Percentiles rank a stretch among this genome's conserved stretches.
phyloP scores from a whole-genome alignment of 139 green algal genomes.

The Mychonastes homosphaera region DNA sequence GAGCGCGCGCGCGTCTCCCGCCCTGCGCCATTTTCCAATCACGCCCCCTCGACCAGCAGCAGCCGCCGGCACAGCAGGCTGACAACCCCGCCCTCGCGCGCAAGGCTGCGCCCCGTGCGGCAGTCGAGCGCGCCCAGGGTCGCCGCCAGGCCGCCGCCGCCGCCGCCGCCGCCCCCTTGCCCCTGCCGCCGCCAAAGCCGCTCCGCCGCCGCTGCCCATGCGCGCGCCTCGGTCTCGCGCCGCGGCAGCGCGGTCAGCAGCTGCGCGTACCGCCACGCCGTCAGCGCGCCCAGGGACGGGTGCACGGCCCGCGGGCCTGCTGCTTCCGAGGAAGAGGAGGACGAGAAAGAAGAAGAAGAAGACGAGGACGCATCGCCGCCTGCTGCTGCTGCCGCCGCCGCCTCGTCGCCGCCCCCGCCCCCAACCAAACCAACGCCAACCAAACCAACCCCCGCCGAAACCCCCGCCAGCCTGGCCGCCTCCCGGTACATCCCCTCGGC shows the following conservation, averaged over 20 bases:
- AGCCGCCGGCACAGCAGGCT: slow-evolving; percentile 20
- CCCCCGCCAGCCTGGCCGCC: slow-evolving; percentile 23
- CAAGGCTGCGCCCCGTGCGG: slow-evolving; percentile 21
- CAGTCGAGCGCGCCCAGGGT: slow-evolving; percentile 23
- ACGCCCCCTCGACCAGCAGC: slow-evolving; percentile 5
- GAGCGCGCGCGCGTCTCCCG: no score
- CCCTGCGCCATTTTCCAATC: no score
- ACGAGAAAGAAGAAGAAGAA: neutral
- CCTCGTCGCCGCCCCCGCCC: no score
- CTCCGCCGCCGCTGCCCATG: slow-evolving; percentile 19
- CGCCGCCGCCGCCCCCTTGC: slow-evolving; percentile 10
- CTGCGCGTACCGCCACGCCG: slow-evolving; percentile 60
- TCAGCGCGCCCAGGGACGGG: slow-evolving; percentile 34
- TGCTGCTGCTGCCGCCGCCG: no score
- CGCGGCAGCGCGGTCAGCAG: slow-evolving; percentile 60
- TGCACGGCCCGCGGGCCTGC: slow-evolving; percentile 26
- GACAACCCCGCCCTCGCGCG: slow-evolving; percentile 14
- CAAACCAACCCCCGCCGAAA: no score
- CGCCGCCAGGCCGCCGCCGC: neutral
- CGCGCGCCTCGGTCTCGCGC: slow-evolving; percentile 21
- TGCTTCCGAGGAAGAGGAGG: neutral
- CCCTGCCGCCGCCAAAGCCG: slow-evolving; percentile 17
- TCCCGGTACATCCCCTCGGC: slow-evolving; percentile 64
- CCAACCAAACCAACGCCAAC: no score
- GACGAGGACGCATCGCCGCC: neutral